phyloP scores from a whole-genome alignment of 2,329 filamentous ascomycete species.

The Aspergillus intermedius region DNA sequence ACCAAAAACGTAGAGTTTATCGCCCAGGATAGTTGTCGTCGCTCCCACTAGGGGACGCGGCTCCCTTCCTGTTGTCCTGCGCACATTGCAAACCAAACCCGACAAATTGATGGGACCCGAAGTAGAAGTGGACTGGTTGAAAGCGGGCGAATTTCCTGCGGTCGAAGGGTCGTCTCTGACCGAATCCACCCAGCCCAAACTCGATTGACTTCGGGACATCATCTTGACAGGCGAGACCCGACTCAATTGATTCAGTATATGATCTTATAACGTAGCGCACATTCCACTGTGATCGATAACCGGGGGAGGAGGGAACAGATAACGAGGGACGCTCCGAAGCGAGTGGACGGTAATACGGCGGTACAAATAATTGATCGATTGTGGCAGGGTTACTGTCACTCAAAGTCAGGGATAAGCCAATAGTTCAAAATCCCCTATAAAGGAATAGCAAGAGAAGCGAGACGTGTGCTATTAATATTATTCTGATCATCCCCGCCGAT shows the following conservation, averaged over 20 bases:
- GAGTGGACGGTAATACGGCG: neutral
- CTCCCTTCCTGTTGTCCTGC: conserved; percentile 81
- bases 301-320: neutral
- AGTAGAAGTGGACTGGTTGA: conserved; percentile 19
- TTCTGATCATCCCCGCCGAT: neutral
- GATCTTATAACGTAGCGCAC: neutral
- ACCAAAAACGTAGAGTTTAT: conserved; percentile 95
- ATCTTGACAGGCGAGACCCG: conserved; percentile 15
- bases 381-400: neutral
- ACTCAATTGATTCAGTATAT: neutral
- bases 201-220: conserved; percentile 37
- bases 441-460: neutral
- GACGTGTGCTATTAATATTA: neutral
- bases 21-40: conserved; percentile 88
- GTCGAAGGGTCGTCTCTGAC: conserved; percentile 25
- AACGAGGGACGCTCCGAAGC: neutral
- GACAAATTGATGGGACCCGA: conserved; percentile 55
- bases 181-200: conserved; percentile 29
- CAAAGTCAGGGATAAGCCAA: neutral
- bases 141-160: conserved; percentile 24
- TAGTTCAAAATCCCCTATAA: neutral
- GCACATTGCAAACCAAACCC: conserved; percentile 62
- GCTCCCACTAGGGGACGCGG: conserved; percentile 88
- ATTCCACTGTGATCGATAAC: neutral
- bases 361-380: neutral